Evolutionary conservation across 1,139 yeast genomes (phyloP).

Genomic region (Pichia sp.): DNA sequence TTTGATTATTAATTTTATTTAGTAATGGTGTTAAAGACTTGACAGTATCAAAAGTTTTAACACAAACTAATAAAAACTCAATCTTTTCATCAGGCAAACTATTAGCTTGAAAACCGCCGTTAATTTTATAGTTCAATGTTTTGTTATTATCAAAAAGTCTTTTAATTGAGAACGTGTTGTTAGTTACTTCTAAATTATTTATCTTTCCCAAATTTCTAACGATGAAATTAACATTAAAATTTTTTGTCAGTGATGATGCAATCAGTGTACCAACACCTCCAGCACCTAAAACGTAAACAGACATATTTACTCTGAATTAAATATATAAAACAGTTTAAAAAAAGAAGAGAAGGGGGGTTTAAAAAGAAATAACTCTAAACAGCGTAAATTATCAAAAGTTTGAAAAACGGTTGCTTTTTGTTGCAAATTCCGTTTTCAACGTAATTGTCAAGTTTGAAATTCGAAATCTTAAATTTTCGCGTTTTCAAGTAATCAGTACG

Average conservation of each 20-base stretch:
- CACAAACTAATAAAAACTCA: conserved; percentile 27
- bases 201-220: conserved; percentile 24
- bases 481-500: background rate
- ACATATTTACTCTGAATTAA: conserved; percentile 4
- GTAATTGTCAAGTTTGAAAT: background rate
- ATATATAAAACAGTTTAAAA: background rate
- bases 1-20: conserved; percentile 23
- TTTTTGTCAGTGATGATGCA: conserved; percentile 19
- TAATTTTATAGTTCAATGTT: conserved; percentile 11
- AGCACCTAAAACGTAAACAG: conserved; percentile 28
- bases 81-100: conserved; percentile 18
- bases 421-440: background rate
- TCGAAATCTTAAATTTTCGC: background rate
- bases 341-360: background rate
- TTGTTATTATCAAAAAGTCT: conserved; percentile 21
- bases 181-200: conserved; percentile 14
- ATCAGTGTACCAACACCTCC: conserved; percentile 29
- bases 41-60: conserved; percentile 30
- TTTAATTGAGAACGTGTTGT: conserved; percentile 20
- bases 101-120: conserved; percentile 17
- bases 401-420: background rate
- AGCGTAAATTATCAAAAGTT: background rate
- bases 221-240: conserved; percentile 22
- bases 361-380: background rate
- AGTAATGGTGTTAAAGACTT: conserved; percentile 23